These are phyloP conservation scores for Ananas comosus DNA, from an alignment of 176 grass and related monocot genomes.

Conservation along the genomic window DNA sequence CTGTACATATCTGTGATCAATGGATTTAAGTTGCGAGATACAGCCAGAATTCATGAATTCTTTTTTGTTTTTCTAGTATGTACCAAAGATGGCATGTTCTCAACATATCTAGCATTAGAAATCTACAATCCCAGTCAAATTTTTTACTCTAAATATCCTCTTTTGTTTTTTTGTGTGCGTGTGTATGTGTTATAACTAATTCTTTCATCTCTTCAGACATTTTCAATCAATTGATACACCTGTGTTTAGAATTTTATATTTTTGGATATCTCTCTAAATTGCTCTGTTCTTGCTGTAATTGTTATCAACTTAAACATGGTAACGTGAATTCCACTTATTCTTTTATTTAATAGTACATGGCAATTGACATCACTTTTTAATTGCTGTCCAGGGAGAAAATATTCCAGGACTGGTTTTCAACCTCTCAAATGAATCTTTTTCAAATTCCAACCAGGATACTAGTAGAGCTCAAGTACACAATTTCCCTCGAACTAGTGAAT, in stretches of 20 bases:
- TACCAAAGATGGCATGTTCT: too few species aligned
- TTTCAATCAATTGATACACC: not conserved
- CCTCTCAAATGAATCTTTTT: slow-evolving; percentile 19
- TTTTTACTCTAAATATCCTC: not conserved
- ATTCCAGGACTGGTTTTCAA: slow-evolving; percentile 16
- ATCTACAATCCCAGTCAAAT: too few species aligned
- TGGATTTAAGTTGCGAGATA: too few species aligned
- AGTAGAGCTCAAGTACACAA: slow-evolving; percentile 34
- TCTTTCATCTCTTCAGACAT: not conserved
- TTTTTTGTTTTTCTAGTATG: too few species aligned
- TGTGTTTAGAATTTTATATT: too few species aligned
- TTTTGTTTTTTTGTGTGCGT: not conserved
- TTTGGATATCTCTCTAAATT: not conserved
- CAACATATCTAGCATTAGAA: too few species aligned
- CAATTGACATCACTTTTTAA: slow-evolving; percentile 6
- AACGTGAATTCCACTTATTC: not conserved
- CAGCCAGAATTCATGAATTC: too few species aligned
- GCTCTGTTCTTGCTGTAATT: not conserved
- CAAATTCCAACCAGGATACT: slow-evolving; percentile 33
- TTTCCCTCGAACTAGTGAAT: slow-evolving; percentile 33
- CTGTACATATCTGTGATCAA: too few species aligned
- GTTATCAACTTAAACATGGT: not conserved
- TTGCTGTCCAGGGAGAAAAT: slow-evolving; percentile 25
- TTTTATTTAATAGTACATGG: not conserved
- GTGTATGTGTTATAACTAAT: not conserved